Evolutionary conservation across 371 early-diverging fungal genomes (phyloP).

Genomic region (Mycotypha africana): DNA sequence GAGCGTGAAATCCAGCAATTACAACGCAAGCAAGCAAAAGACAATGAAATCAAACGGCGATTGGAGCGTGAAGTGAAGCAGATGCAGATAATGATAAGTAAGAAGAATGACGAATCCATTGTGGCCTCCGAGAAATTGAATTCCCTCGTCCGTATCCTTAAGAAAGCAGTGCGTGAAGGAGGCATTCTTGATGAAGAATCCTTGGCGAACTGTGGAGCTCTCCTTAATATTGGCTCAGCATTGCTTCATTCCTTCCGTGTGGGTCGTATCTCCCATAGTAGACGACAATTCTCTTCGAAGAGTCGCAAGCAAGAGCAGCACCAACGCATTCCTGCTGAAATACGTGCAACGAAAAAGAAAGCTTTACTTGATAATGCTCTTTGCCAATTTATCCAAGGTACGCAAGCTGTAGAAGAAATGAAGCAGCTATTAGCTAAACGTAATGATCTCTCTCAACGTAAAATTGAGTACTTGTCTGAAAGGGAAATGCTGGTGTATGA

Average conservation of each 20-base stretch:
- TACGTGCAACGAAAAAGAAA: conserved; percentile 43
- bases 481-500: conserved; percentile 56
- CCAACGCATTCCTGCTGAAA: conserved; percentile 13
- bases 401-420: conserved; percentile 36
- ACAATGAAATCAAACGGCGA: conserved; percentile 58
- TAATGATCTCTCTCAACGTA: conserved; percentile 57
- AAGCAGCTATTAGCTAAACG: conserved; percentile 40
- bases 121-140: conserved; percentile 53
- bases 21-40: conserved; percentile 57
- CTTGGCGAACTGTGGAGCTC: conserved; percentile 17
- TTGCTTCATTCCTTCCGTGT: conserved; percentile 12
- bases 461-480: conserved; percentile 58
- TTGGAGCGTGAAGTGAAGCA: conserved; percentile 63
- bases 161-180: conserved; percentile 36
- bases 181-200: conserved; percentile 31
- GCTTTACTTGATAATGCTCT: conserved; percentile 53
- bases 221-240: conserved; percentile 20
- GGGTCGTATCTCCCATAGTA: conserved; percentile 6
- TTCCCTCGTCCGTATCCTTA: conserved; percentile 36
- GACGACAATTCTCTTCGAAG: no score
- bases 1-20: conserved; percentile 72
- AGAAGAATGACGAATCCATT: conserved; percentile 47
- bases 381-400: conserved; percentile 38
- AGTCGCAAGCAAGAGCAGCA: conserved; percentile 4
- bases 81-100: conserved; percentile 46